A percentile compares a stretch with the other conserved stretches of the same genome.
Evolutionary conservation across 2,329 filamentous ascomycete genomes (phyloP).

Genomic region (Penicillium rolfsii): DNA sequence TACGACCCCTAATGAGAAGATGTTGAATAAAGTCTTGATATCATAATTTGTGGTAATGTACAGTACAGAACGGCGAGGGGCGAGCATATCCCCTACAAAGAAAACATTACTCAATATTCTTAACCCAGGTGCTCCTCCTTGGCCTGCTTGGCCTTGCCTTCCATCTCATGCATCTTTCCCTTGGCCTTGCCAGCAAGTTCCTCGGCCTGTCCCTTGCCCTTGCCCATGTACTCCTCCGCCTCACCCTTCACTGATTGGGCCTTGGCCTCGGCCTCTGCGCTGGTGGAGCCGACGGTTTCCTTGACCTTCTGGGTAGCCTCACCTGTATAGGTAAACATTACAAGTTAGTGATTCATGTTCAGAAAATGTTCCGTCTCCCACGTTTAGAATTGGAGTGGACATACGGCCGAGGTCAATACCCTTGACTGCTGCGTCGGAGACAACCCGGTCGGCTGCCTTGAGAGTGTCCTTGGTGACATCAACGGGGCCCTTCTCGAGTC

Average conservation of each 20-base stretch:
- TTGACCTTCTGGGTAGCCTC: conserved; percentile 53
- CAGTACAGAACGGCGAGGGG: conserved; percentile 3
- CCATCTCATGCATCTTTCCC: conserved; percentile 29
- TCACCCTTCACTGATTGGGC: conserved; percentile 32
- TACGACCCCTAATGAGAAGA: background rate
- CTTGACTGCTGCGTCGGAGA: conserved; percentile 61
- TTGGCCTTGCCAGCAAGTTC: conserved; percentile 9
- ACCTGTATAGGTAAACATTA: conserved; percentile 45
- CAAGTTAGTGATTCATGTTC: background rate
- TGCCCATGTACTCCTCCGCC: conserved; percentile 6
- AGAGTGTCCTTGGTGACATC: conserved; percentile 62
- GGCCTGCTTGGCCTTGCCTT: conserved; percentile 33
- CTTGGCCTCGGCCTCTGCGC: conserved; percentile 53
- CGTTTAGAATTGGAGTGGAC: conserved; percentile 29
- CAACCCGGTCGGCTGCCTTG: conserved; percentile 60
- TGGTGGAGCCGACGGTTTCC: conserved; percentile 45
- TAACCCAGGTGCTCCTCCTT: conserved; percentile 21
- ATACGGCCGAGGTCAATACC: conserved; percentile 66
- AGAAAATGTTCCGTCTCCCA: too few relatives aligned
- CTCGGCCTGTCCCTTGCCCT: conserved; percentile 10
- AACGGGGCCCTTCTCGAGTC: conserved; percentile 55
- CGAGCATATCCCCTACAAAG: background rate
- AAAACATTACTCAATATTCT: background rate
- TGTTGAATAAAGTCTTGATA: conserved; percentile 1
- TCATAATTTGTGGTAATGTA: conserved; percentile 6